phyloP scores from a whole-genome alignment of 2,329 filamentous ascomycete genomes.

The Dothistroma septosporum region DNA sequence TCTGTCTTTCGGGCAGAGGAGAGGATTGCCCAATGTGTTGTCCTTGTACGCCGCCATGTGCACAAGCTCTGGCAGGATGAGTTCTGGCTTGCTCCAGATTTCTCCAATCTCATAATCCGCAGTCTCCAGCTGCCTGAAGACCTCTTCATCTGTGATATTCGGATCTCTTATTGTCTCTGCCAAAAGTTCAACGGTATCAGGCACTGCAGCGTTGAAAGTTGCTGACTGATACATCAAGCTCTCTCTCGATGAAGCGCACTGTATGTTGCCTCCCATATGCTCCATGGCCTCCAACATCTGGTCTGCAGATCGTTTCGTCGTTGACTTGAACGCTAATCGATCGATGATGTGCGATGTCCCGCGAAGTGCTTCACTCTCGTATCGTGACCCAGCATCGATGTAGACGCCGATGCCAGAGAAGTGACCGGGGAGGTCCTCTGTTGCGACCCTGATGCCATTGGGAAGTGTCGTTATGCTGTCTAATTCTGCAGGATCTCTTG shows the following conservation, averaged over 20 bases:
- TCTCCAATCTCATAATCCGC: constrained; percentile 94
- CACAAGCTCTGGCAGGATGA: constrained; percentile 90
- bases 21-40: constrained; percentile 90
- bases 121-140: constrained; percentile 79
- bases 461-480: constrained; percentile 82
- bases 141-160: constrained; percentile 77
- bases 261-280: constrained; percentile 87
- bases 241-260: constrained; percentile 92
- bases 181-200: constrained; percentile 73
- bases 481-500: constrained; percentile 76
- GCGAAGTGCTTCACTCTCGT: constrained; percentile 78
- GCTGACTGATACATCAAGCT: constrained; percentile 98
- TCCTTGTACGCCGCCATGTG: constrained; percentile 95
- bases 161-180: constrained; percentile 92
- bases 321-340: constrained; percentile 88
- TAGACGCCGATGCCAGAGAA: constrained; percentile 96
- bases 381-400: constrained; percentile 89
- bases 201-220: constrained; percentile 91
- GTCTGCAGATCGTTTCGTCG: constrained; percentile 66
- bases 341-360: constrained; percentile 97
- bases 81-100: constrained; percentile 95
- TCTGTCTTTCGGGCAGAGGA: constrained; percentile 84
- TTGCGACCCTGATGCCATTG: constrained; percentile 92
- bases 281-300: constrained; percentile 85
- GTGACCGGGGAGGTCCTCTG: constrained; percentile 87